Percentiles rank a stretch among this genome's conserved stretches.
Evolutionary conservation across 208 protist species (phyloP).

Genomic region (Jaenimonas drosophilae): DNA sequence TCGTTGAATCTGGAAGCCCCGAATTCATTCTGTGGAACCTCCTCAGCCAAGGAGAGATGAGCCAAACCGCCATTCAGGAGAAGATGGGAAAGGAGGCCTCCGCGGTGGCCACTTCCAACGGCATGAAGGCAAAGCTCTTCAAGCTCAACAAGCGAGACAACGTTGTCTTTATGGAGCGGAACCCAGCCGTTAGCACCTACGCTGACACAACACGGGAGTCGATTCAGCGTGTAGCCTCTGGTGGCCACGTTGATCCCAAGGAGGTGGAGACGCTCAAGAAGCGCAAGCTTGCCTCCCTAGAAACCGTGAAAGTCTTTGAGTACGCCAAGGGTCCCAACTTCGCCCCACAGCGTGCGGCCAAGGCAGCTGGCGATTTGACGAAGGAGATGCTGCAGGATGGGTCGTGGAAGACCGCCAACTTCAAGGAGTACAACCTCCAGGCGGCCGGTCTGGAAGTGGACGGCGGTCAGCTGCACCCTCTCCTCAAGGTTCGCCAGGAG

Average conservation of each 20-base stretch:
- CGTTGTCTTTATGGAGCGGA: constrained; percentile 31
- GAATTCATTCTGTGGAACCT: constrained; percentile 76
- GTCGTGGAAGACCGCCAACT: constrained; percentile 90
- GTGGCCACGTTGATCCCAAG: constrained; percentile 32
- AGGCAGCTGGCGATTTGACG: constrained; percentile 89
- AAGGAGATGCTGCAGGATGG: constrained; percentile 91
- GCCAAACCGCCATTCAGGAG: constrained; percentile 34
- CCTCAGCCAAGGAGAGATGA: constrained; percentile 18
- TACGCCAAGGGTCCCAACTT: constrained; percentile 78
- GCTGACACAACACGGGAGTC: constrained; percentile 29
- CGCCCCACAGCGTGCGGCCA: constrained; percentile 38
- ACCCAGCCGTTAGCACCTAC: constrained; percentile 15
- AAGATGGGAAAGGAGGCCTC: constrained; percentile 51
- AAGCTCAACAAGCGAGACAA: constrained; percentile 74
- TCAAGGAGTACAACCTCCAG: constrained; percentile 98
- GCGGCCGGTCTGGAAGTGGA: constrained; percentile 80
- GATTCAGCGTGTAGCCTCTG: constrained; percentile 15
- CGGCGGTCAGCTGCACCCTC: constrained; percentile 96
- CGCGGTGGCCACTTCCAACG: constrained; percentile 80
- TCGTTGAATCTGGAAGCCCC: constrained; percentile 78
- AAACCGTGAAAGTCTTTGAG: constrained; percentile 71
- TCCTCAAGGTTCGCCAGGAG: constrained; percentile 97
- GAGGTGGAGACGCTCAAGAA: constrained; percentile 85
- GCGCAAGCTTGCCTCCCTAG: constrained; percentile 82
- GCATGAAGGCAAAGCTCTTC: constrained; percentile 92